Conservation (phyloP, 2,329 filamentous ascomycete genomes). For the Dactylellina parvicollis region DNA sequence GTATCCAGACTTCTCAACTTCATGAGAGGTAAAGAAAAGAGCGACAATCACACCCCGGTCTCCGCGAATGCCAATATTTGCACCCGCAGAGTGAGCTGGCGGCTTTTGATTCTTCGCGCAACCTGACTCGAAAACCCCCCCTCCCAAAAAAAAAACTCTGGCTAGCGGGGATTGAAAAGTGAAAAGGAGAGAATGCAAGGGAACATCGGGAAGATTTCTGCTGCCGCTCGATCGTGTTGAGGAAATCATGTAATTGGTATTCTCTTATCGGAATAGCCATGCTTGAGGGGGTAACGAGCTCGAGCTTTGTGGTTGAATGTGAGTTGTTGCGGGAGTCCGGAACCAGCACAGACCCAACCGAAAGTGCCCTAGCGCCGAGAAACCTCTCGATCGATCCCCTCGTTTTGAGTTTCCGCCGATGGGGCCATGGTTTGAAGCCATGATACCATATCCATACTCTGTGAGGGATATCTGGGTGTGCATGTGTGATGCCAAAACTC, state of each 20-base stretch:
- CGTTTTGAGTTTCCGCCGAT: neutral
- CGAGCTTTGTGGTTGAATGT: constrained; percentile 15
- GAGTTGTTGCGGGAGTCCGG: neutral
- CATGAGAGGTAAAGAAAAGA: neutral
- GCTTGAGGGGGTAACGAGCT: neutral
- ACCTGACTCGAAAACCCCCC: neutral
- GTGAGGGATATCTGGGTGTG: constrained; percentile 12
- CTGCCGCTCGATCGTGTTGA: neutral
- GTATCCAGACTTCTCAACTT: neutral
- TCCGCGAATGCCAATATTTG: constrained; percentile 1
- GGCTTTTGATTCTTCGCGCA: neutral
- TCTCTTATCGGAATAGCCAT: constrained; percentile 26
- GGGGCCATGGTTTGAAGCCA: constrained; percentile 3
- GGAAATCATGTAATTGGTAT: neutral
- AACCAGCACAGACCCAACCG: constrained; percentile 6
- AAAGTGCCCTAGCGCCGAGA: constrained; percentile 1
- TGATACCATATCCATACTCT: constrained; percentile 38
- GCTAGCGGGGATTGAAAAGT: neutral
- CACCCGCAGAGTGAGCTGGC: constrained; percentile 33
- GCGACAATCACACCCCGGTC: constrained; percentile 2
- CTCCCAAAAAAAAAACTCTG: neutral
- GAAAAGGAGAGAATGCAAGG: constrained; percentile 8
- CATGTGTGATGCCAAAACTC: constrained; percentile 9
- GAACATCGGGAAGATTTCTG: constrained; percentile 1
- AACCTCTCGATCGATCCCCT: constrained; percentile 4